Base-by-base conservation (phyloP, 106 monocot genomes). In the Cymbidium sinense region DNA sequence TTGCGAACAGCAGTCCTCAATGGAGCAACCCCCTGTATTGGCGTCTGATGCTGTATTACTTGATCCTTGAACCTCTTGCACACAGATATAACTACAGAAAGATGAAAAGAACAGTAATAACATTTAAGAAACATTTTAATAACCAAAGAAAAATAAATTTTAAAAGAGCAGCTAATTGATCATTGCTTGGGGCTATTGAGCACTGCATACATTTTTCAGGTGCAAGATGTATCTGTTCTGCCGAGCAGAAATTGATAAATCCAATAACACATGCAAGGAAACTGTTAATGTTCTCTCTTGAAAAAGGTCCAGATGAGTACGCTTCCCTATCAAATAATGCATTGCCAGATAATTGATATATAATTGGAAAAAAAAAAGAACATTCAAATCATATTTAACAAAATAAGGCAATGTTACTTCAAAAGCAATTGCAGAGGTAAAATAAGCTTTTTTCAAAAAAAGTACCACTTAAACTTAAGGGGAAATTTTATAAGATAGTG, bases 41-140 rank as follows among this genome's bases (percentile, higher is more conserved):
- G 94, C 31, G 79, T 83, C 73, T 92, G 82, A 62, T 85, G 90
- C 34, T 84, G 87, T 81, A 99, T 81, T 18, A 95, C 78, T 64
- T 94, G 86, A 33, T 99, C 94, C 84, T 94, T 99, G 30, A 90
- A 87, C 79, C 78, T 92, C 83, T 88, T 94, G 70, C 98, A 99
- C 20, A 99, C 79, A 70, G 84, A 81, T 77, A 92, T 62, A 85
- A 99, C 94, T 99, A 82, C 67, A 86, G 8, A 65, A 73, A 73
- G 20, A 18, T 67, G 67, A 33, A 25, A 43, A 50, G 30, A 15
- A 72, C 25, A 75, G 51, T 29, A 20, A 75, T 30, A 52, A 15
- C 19, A 67, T 36, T 50, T 4, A 3, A 71, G 34, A 76, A 62
- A 21, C 71, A 35, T 37, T 39, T 71, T 21, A 36, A 71, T 21